A percentile compares a stretch with the other conserved stretches of the same genome.
These are phyloP conservation scores for Nepenthes alata DNA, from an alignment of 179 eudicot genomes.

Conservation along the genomic window DNA sequence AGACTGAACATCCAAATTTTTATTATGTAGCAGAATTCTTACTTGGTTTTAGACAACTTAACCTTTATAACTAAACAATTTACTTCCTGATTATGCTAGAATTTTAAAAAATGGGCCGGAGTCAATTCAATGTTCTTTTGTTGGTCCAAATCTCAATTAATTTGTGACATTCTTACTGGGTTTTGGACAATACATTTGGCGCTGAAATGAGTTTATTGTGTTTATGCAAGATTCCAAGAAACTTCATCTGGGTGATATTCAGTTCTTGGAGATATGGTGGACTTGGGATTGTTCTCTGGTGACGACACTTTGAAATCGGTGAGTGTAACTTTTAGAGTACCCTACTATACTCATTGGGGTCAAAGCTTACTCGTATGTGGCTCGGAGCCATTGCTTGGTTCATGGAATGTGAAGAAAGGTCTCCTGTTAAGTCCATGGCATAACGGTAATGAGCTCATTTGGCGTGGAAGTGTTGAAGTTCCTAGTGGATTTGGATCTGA, in stretches of 20 bases:
- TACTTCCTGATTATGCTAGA: too few relatives aligned
- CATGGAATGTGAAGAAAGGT: constrained; percentile 82
- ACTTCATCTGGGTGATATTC: not conserved
- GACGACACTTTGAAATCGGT: constrained; percentile 35
- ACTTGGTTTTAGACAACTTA: too few relatives aligned
- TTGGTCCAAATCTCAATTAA: too few relatives aligned
- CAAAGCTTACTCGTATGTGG: constrained; percentile 82
- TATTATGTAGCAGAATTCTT: too few relatives aligned
- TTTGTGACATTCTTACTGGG: too few relatives aligned
- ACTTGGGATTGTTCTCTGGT: constrained; percentile 34
- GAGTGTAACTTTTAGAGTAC: constrained; percentile 59
- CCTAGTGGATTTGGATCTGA: constrained; percentile 54
- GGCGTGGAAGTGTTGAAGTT: constrained; percentile 60
- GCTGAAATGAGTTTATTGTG: too few relatives aligned
- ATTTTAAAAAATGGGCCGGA: too few relatives aligned
- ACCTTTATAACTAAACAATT: too few relatives aligned
- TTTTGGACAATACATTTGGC: too few relatives aligned
- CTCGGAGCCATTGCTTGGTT: constrained; percentile 68
- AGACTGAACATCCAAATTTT: too few relatives aligned
- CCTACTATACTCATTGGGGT: constrained; percentile 88
- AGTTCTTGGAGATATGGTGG: constrained; percentile 33
- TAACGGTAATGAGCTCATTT: constrained; percentile 63
- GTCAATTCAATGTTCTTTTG: too few relatives aligned
- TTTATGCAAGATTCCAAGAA: too few relatives aligned
- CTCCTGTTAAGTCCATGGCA: constrained; percentile 54